These are phyloP conservation scores for Talaromyces thailandensis DNA, from an alignment of 495 filamentous ascomycete genomes.

Conservation along the genomic window DNA sequence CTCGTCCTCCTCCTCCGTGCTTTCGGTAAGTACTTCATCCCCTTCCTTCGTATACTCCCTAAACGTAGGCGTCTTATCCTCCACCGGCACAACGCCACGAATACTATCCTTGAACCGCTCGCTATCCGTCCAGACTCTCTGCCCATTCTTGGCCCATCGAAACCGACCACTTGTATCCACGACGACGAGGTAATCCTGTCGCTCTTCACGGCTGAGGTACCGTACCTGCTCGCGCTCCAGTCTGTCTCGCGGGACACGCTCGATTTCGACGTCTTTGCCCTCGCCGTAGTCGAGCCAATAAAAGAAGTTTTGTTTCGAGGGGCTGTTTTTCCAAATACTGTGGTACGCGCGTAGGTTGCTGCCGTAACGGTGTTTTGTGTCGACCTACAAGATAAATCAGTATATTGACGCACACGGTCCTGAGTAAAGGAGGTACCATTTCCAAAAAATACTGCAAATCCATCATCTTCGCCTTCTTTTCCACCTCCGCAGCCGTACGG, in stretches of 20 bases:
- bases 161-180: conserved; percentile 59
- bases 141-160: conserved; percentile 72
- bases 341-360: conserved; percentile 80
- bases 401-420: neutral
- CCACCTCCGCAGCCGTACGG: conserved; percentile 15
- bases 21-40: neutral
- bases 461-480: conserved; percentile 64
- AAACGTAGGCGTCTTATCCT: conserved; percentile 50
- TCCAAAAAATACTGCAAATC: conserved; percentile 86
- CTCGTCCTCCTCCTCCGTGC: neutral
- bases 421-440: conserved; percentile 47
- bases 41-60: conserved; percentile 11
- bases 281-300: conserved; percentile 90
- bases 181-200: conserved; percentile 61
- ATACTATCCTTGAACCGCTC: conserved; percentile 70
- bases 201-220: conserved; percentile 65
- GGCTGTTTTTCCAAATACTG: conserved; percentile 65
- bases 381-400: conserved; percentile 15
- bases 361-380: conserved; percentile 81
- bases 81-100: conserved; percentile 60
- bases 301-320: conserved; percentile 84
- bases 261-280: conserved; percentile 48
- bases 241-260: conserved; percentile 51
- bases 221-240: conserved; percentile 63
- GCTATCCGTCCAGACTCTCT: conserved; percentile 61